phyloP scores from a whole-genome alignment of 257 asterid genomes.

The Salvia hispanica region DNA sequence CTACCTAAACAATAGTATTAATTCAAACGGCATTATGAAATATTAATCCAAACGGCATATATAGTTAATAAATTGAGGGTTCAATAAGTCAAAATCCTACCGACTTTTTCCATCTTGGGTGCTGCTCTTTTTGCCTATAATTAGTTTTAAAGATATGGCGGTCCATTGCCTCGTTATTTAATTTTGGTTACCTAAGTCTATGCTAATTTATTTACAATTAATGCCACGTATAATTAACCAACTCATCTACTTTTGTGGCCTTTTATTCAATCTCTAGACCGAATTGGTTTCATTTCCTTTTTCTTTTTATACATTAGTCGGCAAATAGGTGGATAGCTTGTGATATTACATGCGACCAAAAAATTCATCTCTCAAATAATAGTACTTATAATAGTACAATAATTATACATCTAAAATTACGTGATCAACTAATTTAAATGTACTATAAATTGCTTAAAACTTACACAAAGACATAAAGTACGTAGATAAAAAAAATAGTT shows the following conservation, averaged over 20 bases:
- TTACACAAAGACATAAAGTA: too few relatives aligned
- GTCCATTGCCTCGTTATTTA: conserved; percentile 19
- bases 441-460: too few relatives aligned
- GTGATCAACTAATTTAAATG: too few relatives aligned
- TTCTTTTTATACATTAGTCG: neutral
- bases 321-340: conserved; percentile 5
- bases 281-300: neutral
- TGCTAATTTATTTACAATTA: conserved; percentile 32
- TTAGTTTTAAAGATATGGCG: conserved; percentile 13
- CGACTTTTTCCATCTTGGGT: conserved; percentile 12
- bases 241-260: conserved; percentile 29
- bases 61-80: conserved; percentile 2
- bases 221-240: conserved; percentile 28
- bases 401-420: too few relatives aligned
- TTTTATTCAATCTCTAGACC: neutral
- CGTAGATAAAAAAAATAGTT: too few relatives aligned
- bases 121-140: conserved; percentile 22
- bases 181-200: conserved; percentile 3
- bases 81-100: conserved; percentile 22
- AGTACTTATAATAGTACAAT: too few relatives aligned
- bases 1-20: too few relatives aligned
- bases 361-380: neutral
- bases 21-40: too few relatives aligned
- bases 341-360: conserved; percentile 14
- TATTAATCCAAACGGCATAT: too few relatives aligned